Evolutionary conservation across 768 basidiomycete genomes (phyloP).

Genomic region (Mycena olivaceomarginata): DNA sequence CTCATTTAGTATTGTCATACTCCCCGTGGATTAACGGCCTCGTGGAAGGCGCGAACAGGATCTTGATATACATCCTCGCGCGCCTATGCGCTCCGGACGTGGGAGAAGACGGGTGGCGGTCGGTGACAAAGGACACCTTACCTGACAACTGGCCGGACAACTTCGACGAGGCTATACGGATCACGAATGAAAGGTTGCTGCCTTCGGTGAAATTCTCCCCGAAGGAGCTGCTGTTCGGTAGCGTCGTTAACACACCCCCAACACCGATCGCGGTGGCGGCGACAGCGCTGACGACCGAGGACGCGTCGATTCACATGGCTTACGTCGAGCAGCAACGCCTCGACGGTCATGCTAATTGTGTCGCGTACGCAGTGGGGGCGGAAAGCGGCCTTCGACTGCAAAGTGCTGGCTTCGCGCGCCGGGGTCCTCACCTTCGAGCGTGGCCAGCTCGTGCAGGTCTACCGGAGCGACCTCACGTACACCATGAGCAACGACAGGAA

Average conservation of each 20-base stretch:
- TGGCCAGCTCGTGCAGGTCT: slow-evolving; percentile 45
- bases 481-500: too few species aligned
- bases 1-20: too few species aligned
- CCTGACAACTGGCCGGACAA: too few species aligned
- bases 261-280: slow-evolving; percentile 33
- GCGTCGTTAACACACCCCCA: slow-evolving; percentile 52
- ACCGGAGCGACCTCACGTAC: too few species aligned
- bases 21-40: too few species aligned
- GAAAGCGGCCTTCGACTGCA: slow-evolving; percentile 53
- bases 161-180: too few species aligned
- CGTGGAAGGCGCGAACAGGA: too few species aligned
- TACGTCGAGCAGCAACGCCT: slow-evolving; percentile 52
- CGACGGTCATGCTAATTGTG: slow-evolving; percentile 49
- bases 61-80: too few species aligned
- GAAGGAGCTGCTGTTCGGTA: slow-evolving; percentile 56
- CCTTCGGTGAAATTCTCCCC: slow-evolving; percentile 42
- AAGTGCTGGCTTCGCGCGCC: slow-evolving; percentile 33
- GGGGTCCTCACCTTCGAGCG: slow-evolving; percentile 48
- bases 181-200: slow-evolving; percentile 33
- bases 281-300: not conserved
- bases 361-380: slow-evolving; percentile 47
- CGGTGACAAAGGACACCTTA: too few species aligned
- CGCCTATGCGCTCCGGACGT: too few species aligned
- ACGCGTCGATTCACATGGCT: slow-evolving; percentile 49
- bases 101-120: too few species aligned